Conservation (phyloP, 345 rosid species). For the Leavenworthia alabamica region DNA sequence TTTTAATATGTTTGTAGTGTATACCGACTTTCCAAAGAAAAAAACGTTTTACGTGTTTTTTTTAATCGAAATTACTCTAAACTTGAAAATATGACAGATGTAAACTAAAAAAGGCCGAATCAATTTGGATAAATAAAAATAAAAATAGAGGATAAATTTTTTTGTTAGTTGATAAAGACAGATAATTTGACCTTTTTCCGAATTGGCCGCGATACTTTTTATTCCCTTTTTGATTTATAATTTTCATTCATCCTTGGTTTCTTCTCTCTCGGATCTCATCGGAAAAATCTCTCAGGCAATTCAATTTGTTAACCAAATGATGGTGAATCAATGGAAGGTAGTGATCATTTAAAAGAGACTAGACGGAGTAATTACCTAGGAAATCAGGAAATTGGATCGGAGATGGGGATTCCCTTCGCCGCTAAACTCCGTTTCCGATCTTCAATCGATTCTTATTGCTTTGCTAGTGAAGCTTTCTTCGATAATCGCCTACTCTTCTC, state of each 20-base stretch:
- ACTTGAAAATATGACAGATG: neutral
- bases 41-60: neutral
- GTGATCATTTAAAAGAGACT: constrained; percentile 9
- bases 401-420: constrained; percentile 25
- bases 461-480: constrained; percentile 44
- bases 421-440: constrained; percentile 32
- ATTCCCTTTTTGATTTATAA: neutral
- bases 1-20: no score
- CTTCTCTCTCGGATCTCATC: neutral
- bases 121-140: neutral
- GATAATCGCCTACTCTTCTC: constrained; percentile 19
- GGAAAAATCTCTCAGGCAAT: neutral
- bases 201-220: neutral
- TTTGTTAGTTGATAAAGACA: neutral
- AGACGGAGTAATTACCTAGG: constrained; percentile 13
- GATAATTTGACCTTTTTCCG: neutral
- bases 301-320: neutral
- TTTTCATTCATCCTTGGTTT: neutral
- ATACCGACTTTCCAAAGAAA: no score
- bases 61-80: neutral
- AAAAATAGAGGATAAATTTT: neutral
- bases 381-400: neutral
- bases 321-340: constrained; percentile 20
- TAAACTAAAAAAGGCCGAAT: neutral
- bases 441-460: constrained; percentile 37